Conservation (phyloP, 2,329 filamentous ascomycete genomes). For the Chaetoscypha palmicola region DNA sequence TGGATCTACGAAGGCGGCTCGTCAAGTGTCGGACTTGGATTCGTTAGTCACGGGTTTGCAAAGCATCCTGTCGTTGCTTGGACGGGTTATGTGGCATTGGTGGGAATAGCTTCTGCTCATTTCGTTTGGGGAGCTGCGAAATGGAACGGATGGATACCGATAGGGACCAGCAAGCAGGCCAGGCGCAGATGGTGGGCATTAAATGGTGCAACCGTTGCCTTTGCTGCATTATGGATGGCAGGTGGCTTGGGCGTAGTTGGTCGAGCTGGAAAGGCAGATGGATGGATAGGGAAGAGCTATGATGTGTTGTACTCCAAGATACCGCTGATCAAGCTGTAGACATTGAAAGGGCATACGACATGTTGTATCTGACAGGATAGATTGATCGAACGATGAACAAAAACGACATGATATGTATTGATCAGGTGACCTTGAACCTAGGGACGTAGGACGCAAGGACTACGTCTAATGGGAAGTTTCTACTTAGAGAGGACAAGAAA, state of each 20-base stretch:
- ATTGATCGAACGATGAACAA: too few species aligned
- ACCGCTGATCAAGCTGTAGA: constrained; percentile 47
- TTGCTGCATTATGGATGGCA: constrained; percentile 68
- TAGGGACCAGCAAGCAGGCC: constrained; percentile 44
- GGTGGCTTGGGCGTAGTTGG: constrained; percentile 76
- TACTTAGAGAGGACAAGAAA: too few species aligned
- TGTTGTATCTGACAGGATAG: too few species aligned
- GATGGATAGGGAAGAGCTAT: constrained; percentile 77
- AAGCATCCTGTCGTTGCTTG: constrained; percentile 61
- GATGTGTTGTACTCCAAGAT: constrained; percentile 63
- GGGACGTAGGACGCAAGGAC: too few species aligned
- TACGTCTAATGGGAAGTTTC: too few species aligned
- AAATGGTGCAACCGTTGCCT: constrained; percentile 53
- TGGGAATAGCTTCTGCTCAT: constrained; percentile 65
- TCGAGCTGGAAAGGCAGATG: constrained; percentile 58
- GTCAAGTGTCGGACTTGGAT: constrained; percentile 77
- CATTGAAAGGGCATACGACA: constrained; percentile 22
- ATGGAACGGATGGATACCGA: constrained; percentile 64
- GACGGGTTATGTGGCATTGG: constrained; percentile 59
- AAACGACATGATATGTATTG: too few species aligned
- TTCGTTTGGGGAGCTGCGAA: constrained; percentile 79
- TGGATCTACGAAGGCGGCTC: constrained; percentile 73
- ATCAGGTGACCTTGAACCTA: too few species aligned
- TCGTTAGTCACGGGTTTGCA: constrained; percentile 78
- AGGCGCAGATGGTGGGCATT: constrained; percentile 65